Evolutionary conservation across 1,284 basidiomycete species (phyloP), one percentile per base, ranked within the genome.

Genomic region (Sanghuangporus weigelae): DNA sequence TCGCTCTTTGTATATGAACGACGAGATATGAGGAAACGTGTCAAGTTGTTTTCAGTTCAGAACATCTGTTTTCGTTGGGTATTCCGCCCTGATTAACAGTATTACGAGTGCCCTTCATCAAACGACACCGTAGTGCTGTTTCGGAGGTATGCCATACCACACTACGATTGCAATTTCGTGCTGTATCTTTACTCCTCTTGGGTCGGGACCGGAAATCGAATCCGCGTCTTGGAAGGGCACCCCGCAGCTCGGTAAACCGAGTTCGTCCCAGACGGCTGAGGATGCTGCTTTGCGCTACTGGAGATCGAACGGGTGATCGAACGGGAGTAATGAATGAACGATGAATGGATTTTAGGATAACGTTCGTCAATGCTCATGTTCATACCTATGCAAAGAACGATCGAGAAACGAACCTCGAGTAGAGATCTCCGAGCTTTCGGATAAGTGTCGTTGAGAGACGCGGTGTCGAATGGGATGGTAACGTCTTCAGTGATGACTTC

Each of bases 201-300:
- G 70, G 63, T 73, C 70, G 62, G 44, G 26, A 54, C 57, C 42
- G 38, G n/a, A 8, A 26, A 48, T 26, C 19, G 31, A 6, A 19
- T 2, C 66, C 40, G 58, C 64, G 59, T 71, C 68, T 23, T 21
- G 46, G 62, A 68, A 74, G 0, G 73, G 69, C 19, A 69, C 66
- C 1, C 74, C 73, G 42, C 74, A 75, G 63, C 73, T 74, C 19
- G 69, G 70, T 1, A 75, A 67, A 2, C 65, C 72, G 10, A 75
- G 67, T 16, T 72, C 57, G 48, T 71, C 68, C 74, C 73, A 75
- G 8, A 70, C 57, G 38, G 69, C 66, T 10, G 50, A 51, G 14
- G 65, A 66, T 21, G 68, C 58, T 39, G 63, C 64, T 64, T 73
- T 73, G 50, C 73, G 70, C 74, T 75, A 74, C 73, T 75, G 60